These are phyloP conservation scores for Aspergillus oerlinghausenensis DNA, from an alignment of 2,329 filamentous ascomycete genomes.

Conservation along the genomic window DNA sequence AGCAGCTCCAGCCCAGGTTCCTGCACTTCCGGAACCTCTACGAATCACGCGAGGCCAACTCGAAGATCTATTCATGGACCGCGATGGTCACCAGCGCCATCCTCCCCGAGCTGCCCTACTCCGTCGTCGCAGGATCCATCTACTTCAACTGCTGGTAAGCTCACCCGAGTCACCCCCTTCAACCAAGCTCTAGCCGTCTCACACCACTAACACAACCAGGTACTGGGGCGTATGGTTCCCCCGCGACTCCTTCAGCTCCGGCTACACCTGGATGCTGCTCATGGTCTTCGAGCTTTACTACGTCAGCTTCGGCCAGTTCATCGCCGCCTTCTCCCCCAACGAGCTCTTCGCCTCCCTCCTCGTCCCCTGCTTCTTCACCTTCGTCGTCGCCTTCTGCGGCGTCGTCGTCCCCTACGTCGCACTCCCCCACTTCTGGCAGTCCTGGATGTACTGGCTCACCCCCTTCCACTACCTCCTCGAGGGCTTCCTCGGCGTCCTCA, in stretches of 20 bases:
- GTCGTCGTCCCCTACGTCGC: conserved; percentile 64
- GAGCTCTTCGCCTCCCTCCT: conserved; percentile 62
- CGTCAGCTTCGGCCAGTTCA: conserved; percentile 61
- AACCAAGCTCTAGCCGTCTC: not conserved
- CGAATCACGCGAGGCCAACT: conserved; percentile 66
- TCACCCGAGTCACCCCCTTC: too few species aligned
- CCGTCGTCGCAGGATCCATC: conserved; percentile 59
- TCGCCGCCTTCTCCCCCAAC: conserved; percentile 63
- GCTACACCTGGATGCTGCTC: conserved; percentile 60
- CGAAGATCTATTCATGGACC: conserved; percentile 74
- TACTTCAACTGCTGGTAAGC: conserved; percentile 62
- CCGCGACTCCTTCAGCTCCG: conserved; percentile 53
- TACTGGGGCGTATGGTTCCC: conserved; percentile 54
- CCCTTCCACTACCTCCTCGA: conserved; percentile 66
- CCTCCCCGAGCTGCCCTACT: conserved; percentile 66
- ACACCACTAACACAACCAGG: conserved; percentile 26
- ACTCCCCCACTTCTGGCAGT: conserved; percentile 62
- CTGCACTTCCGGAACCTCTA: conserved; percentile 64
- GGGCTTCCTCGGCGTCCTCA: conserved; percentile 54
- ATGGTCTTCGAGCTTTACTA: conserved; percentile 65
- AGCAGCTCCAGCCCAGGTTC: conserved; percentile 72
- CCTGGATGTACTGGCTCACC: conserved; percentile 63
- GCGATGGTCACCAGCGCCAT: conserved; percentile 64
- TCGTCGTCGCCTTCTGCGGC: conserved; percentile 68
- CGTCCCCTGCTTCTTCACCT: conserved; percentile 66